phyloP scores from a whole-genome alignment of 208 protist genomes.

The Trypanosoma mega region DNA sequence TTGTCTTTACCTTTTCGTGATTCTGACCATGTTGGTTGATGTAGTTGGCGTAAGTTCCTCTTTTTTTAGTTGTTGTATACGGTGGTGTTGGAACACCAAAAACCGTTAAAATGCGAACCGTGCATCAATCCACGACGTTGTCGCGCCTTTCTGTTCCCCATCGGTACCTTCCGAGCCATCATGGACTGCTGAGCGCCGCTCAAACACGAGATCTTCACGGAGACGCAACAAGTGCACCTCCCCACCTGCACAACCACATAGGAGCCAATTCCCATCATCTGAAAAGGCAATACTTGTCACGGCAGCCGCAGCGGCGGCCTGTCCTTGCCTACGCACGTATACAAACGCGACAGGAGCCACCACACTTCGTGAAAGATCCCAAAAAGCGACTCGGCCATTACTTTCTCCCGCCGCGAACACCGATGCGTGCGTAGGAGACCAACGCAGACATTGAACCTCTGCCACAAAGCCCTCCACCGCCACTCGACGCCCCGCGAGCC shows the following conservation, averaged over 20 bases:
- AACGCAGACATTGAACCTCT: slow-evolving; percentile 52
- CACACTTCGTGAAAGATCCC: slow-evolving; percentile 46
- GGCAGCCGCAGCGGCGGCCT: slow-evolving; percentile 11
- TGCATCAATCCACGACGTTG: slow-evolving; percentile 21
- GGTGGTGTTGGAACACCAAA: too few species aligned
- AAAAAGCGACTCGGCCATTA: slow-evolving; percentile 53
- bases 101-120: slow-evolving; percentile 12
- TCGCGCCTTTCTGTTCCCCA: not conserved
- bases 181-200: not conserved
- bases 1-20: too few species aligned
- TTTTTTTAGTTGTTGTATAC: too few species aligned
- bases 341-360: slow-evolving; percentile 42
- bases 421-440: slow-evolving; percentile 58
- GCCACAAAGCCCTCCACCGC: slow-evolving; percentile 54
- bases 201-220: slow-evolving; percentile 13
- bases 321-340: slow-evolving; percentile 22
- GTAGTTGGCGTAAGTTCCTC: too few species aligned
- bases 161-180: not conserved
- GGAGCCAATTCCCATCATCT: slow-evolving; percentile 49
- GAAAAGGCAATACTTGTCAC: slow-evolving; percentile 64
- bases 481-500: slow-evolving; percentile 35
- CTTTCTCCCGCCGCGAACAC: slow-evolving; percentile 70
- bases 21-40: too few species aligned
- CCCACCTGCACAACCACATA: slow-evolving; percentile 41
- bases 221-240: slow-evolving; percentile 56